A percentile compares a stretch with the other conserved stretches of the same genome.
phyloP scores from a whole-genome alignment of 148 eudicot genomes.

The Cornus kousa region DNA sequence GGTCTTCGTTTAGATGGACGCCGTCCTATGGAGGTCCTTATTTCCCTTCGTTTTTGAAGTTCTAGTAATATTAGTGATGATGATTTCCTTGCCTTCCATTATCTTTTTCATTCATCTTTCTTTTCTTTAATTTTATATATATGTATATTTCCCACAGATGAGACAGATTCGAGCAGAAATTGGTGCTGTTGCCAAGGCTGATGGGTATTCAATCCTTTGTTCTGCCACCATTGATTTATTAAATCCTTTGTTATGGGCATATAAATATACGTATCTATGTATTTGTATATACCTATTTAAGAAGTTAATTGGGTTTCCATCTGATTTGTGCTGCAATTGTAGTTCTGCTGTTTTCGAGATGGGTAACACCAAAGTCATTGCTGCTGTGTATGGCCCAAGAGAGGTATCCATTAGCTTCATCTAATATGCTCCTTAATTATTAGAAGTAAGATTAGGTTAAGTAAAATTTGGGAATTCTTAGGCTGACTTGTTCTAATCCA shows the following conservation, averaged over 20 bases:
- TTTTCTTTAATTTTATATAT: neutral
- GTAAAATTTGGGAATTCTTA: neutral
- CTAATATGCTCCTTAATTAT: neutral
- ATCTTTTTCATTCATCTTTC: neutral
- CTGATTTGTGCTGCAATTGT: slow-evolving; percentile 17
- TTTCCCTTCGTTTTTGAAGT: neutral
- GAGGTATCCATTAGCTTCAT: slow-evolving; percentile 50
- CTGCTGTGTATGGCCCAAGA: slow-evolving; percentile 94
- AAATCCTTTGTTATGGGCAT: neutral
- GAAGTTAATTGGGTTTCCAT: neutral
- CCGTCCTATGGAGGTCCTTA: slow-evolving; percentile 79
- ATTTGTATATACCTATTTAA: neutral
- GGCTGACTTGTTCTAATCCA: no score
- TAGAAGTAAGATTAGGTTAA: neutral
- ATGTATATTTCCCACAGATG: slow-evolving; percentile 39
- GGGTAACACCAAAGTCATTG: slow-evolving; percentile 98
- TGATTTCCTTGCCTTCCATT: neutral
- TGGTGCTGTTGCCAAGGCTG: slow-evolving; percentile 68
- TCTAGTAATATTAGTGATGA: neutral
- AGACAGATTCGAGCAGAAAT: slow-evolving; percentile 82
- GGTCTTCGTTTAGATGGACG: slow-evolving; percentile 93
- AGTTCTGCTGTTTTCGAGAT: slow-evolving; percentile 93
- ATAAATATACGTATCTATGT: neutral
- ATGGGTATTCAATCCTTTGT: slow-evolving; percentile 44
- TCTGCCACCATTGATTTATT: neutral